Base-by-base conservation (phyloP, 1,284 basidiomycete genomes). In the Leccinum variabile region DNA sequence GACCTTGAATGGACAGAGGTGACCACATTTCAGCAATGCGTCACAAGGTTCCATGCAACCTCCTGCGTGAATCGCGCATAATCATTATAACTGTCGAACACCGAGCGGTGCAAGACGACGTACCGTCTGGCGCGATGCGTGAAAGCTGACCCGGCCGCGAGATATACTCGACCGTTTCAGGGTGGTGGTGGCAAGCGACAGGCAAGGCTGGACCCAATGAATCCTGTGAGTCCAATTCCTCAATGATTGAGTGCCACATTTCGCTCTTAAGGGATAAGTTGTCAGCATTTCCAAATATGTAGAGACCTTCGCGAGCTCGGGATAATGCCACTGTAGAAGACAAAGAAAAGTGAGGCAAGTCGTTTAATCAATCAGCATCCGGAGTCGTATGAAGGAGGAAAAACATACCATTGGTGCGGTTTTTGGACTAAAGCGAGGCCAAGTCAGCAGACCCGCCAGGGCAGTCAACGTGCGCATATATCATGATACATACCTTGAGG, bases 301-400 rank as follows among this genome's bases (percentile, higher is more conserved):
- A 91, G 13, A 92, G 76, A 3, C 90, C 90, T 63, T 92, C 82
- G 54, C 84, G 81, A 4, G 90, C 90, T 22, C 89, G 80, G 22
- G 90, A 91, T n/a, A 92, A 70, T 0, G 90, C 89, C 28, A 92
- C 90, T 82, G 79, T 7, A 41, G 6, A 44, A 53, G 18, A n/a
- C n/a, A n/a, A n/a, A n/a, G n/a, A n/a, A 44, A 44, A 44, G 41
- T 10, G n/a, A 49, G 18, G 18, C 2, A 49, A 49, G 44, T 13
- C 18, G 11, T 49, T 49, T 7, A 22, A 22, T 13, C 18, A 49
- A 18, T 60, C 35, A 56, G 14, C 3, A 13, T 6, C 53, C 13
- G 39, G 56, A 5, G 25, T 35, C n/a, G 37, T 18, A 1, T 22
- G 14, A 10, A 30, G 16, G 9, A 11, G 1, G n/a, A 3, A 52